Percentiles rank a stretch among this genome's conserved stretches.
phyloP scores from a whole-genome alignment of 1,139 yeast genomes.

The Geotrichum phurueaensis region DNA sequence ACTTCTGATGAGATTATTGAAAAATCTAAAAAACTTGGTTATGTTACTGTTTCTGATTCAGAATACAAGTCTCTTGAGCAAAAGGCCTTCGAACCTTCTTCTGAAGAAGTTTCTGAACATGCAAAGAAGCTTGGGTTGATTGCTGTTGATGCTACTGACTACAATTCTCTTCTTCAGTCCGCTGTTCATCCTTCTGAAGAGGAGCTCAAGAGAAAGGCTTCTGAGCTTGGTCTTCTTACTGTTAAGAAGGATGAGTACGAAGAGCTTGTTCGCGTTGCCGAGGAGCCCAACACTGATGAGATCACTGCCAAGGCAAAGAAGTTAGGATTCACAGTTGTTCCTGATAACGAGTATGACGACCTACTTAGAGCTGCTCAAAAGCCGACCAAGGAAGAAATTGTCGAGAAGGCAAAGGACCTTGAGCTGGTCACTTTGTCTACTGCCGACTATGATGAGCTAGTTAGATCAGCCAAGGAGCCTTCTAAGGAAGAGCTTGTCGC shows the following conservation, averaged over 20 bases:
- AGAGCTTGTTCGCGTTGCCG: conserved; percentile 18
- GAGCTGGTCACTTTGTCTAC: conserved; percentile 28
- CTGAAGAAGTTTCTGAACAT: conserved; percentile 15
- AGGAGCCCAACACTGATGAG: conserved; percentile 27
- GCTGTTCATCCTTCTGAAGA: conserved; percentile 19
- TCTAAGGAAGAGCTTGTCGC: conserved; percentile 37
- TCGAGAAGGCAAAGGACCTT: conserved; percentile 33
- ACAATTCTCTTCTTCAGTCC: conserved; percentile 11
- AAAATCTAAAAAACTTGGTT: conserved; percentile 23
- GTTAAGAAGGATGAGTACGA: conserved; percentile 24
- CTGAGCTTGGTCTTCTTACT: conserved; percentile 21
- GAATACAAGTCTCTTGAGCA: conserved; percentile 30
- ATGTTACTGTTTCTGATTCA: conserved; percentile 22
- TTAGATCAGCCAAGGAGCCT: conserved; percentile 33
- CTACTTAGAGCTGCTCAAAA: conserved; percentile 19
- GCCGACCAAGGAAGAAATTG: conserved; percentile 25
- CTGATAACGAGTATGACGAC: conserved; percentile 30
- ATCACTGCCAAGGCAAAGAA: conserved; percentile 27
- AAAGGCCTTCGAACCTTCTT: conserved; percentile 13
- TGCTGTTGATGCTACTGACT: conserved; percentile 6
- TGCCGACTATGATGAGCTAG: conserved; percentile 20
- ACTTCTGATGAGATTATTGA: conserved; percentile 17
- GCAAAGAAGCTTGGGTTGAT: conserved; percentile 6
- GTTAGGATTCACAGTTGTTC: conserved; percentile 31
- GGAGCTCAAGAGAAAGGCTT: conserved; percentile 32